phyloP scores from a whole-genome alignment of 768 basidiomycete genomes.

The Tulasnella sp. region DNA sequence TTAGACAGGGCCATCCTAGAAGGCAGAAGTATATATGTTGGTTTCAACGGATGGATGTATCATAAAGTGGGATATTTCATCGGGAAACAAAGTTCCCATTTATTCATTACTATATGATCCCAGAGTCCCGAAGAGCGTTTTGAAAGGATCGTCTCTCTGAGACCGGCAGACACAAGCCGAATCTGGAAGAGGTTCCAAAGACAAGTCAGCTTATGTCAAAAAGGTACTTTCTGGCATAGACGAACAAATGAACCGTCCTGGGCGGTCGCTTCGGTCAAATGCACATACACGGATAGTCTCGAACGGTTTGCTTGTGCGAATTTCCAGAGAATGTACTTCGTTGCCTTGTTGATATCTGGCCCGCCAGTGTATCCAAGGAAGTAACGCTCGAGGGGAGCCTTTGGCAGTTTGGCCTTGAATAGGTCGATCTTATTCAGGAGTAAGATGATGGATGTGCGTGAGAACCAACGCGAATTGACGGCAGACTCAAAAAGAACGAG shows the following conservation, averaged over 20 bases:
- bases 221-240: neutral
- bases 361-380: conserved; percentile 41
- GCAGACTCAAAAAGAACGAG: conserved; percentile 36
- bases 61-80: no score
- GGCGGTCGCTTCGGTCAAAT: conserved; percentile 78
- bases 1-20: no score
- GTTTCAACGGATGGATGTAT: no score
- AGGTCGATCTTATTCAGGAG: conserved; percentile 33
- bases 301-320: conserved; percentile 90
- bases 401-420: conserved; percentile 38
- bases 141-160: conserved; percentile 90
- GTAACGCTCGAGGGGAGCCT: conserved; percentile 35
- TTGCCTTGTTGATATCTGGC: conserved; percentile 63
- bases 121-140: conserved; percentile 77
- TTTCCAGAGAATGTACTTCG: conserved; percentile 88
- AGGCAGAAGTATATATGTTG: no score
- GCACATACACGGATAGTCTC: conserved; percentile 78
- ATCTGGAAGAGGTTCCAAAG: neutral
- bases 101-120: conserved; percentile 54
- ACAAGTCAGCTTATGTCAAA: neutral
- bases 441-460: conserved; percentile 36
- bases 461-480: conserved; percentile 39
- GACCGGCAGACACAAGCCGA: conserved; percentile 69
- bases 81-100: no score
- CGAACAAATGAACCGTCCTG: no score